Evolutionary conservation across 257 asterid species (phyloP).

Genomic region (Gentiana straminea): DNA sequence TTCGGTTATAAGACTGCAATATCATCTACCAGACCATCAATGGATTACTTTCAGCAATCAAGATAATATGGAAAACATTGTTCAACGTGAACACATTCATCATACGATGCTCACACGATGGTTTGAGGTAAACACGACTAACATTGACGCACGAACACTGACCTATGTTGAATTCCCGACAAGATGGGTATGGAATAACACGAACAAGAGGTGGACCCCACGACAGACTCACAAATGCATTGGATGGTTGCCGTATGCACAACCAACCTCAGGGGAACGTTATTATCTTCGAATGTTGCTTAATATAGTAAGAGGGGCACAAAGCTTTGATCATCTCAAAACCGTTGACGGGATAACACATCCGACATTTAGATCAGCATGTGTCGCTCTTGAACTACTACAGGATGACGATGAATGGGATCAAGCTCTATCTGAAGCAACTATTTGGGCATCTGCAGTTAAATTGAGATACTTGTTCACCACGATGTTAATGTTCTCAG

Average conservation of each 20-base stretch:
- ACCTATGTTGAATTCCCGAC: constrained; percentile 7
- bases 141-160: not conserved
- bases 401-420: not conserved
- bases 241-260: not conserved
- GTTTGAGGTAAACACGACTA: constrained; percentile 5
- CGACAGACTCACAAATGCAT: not conserved
- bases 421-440: constrained; percentile 3
- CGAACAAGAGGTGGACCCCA: constrained; percentile 1
- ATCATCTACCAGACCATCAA: not conserved
- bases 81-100: not conserved
- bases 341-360: constrained; percentile 1
- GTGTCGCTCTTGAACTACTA: not conserved
- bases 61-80: not conserved
- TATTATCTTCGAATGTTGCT: not conserved
- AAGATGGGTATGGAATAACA: not conserved
- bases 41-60: not conserved
- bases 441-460: not conserved
- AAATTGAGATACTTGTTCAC: not conserved
- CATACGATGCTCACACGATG: constrained; percentile 1
- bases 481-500: not conserved
- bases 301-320: not conserved
- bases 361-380: not conserved
- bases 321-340: constrained; percentile 3
- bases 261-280: not conserved
- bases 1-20: not conserved